phyloP scores from a whole-genome alignment of 2,329 filamentous ascomycete genomes.

The Canariomyces notabilis region DNA sequence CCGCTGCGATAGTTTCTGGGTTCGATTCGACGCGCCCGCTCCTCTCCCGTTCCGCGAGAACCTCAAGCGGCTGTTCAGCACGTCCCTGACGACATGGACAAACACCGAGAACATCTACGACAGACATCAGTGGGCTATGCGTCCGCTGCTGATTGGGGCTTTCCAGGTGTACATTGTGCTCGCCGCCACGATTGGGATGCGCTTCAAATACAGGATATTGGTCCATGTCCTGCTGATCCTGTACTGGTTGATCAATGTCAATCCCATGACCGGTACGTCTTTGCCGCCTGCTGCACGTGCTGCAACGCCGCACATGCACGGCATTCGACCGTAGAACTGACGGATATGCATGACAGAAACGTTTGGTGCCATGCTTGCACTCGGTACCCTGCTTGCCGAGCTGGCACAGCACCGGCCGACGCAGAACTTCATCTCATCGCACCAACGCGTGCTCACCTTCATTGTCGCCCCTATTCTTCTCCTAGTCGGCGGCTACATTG shows the following conservation, averaged over 20 bases:
- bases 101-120: conserved; percentile 47
- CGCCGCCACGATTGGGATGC: conserved; percentile 43
- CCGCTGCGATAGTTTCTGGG: conserved; percentile 46
- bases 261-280: conserved; percentile 40
- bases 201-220: conserved; percentile 41
- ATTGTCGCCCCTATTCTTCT: conserved; percentile 33
- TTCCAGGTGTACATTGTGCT: conserved; percentile 47
- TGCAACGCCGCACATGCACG: neutral
- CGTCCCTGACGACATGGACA: conserved; percentile 46
- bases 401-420: conserved; percentile 42
- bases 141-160: conserved; percentile 44
- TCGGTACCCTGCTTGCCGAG: conserved; percentile 48
- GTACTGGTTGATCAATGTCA: conserved; percentile 45
- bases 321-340: conserved; percentile 8
- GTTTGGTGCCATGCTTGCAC: conserved; percentile 47
- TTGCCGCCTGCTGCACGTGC: neutral
- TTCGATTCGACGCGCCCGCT: conserved; percentile 44
- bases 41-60: conserved; percentile 41
- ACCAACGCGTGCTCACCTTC: conserved; percentile 34
- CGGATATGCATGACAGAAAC: conserved; percentile 42
- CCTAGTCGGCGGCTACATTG: conserved; percentile 41
- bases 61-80: conserved; percentile 38
- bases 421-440: conserved; percentile 40
- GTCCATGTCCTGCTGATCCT: conserved; percentile 41
- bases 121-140: conserved; percentile 51